Evolutionary conservation across 192 early-diverging fungal genomes (phyloP).

Genomic region (Funneliformis mosseae): DNA sequence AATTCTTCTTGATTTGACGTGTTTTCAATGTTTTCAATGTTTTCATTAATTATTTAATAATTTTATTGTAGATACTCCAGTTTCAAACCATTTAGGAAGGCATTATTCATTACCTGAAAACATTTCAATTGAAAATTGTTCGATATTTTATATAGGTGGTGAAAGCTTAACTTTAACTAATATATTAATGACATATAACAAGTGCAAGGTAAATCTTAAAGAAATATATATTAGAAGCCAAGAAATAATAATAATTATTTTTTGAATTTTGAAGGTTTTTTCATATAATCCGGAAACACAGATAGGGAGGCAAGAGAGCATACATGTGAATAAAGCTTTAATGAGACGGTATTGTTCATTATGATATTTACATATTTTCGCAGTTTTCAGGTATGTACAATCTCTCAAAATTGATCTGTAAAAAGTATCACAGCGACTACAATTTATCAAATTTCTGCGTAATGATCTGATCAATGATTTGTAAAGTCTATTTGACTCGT

Average conservation of each 20-base stretch:
- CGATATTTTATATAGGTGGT: constrained; percentile 81
- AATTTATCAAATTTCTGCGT: background rate
- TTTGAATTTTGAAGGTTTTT: constrained; percentile 44
- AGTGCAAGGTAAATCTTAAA: constrained; percentile 45
- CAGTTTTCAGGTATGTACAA: too few species aligned
- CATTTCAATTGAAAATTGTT: constrained; percentile 59
- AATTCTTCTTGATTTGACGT: background rate
- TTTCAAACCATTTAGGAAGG: constrained; percentile 40
- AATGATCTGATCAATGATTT: too few species aligned
- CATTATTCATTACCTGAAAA: constrained; percentile 55
- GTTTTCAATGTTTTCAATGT: background rate
- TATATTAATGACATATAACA: constrained; percentile 78
- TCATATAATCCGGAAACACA: constrained; percentile 70
- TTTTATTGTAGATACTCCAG: background rate
- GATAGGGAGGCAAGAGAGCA: constrained; percentile 57
- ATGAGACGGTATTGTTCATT: constrained; percentile 51
- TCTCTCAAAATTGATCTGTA: background rate
- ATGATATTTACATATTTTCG: background rate
- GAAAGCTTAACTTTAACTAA: constrained; percentile 86
- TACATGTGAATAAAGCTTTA: constrained; percentile 58
- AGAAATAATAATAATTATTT: background rate
- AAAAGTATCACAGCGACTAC: background rate
- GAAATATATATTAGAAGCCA: background rate
- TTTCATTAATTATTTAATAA: background rate
- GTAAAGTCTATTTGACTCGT: background rate